These are phyloP conservation scores for Penicillium sp. DNA, from an alignment of 2,329 filamentous ascomycete genomes.

Conservation along the genomic window DNA sequence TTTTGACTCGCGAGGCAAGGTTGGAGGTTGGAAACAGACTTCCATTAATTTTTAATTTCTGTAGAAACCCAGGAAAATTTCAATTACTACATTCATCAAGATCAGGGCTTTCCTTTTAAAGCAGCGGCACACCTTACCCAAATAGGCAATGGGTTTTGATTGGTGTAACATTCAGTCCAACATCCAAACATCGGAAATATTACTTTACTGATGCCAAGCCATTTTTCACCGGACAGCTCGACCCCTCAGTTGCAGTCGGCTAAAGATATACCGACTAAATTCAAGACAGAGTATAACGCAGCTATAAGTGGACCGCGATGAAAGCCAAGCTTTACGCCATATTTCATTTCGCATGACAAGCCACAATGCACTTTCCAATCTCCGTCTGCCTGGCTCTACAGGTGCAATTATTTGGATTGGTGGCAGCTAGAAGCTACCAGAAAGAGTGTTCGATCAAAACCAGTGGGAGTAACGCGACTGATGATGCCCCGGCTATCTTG, in stretches of 20 bases:
- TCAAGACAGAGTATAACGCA: background rate
- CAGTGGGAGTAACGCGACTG: slow-evolving; percentile 17
- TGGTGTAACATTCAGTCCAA: background rate
- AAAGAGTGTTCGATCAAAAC: background rate
- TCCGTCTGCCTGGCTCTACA: background rate
- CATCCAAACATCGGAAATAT: background rate
- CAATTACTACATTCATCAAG: too few species aligned
- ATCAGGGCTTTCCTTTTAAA: too few species aligned
- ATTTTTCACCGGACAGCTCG: background rate
- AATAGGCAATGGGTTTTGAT: background rate
- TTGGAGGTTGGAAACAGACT: too few species aligned
- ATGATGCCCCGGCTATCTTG: slow-evolving; percentile 56
- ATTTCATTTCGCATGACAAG: background rate
- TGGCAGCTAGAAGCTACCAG: background rate
- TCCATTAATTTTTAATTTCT: too few species aligned
- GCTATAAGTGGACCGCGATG: background rate
- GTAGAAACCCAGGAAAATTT: too few species aligned
- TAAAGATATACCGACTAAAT: background rate
- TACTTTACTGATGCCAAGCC: background rate
- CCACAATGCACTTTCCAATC: background rate
- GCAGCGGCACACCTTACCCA: background rate
- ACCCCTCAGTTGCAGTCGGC: background rate
- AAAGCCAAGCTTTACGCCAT: background rate
- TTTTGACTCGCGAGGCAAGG: too few species aligned
- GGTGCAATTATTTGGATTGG: background rate